Conservation (phyloP, 2,329 filamentous ascomycete species). For the Fusarium sterilihyphosum region DNA sequence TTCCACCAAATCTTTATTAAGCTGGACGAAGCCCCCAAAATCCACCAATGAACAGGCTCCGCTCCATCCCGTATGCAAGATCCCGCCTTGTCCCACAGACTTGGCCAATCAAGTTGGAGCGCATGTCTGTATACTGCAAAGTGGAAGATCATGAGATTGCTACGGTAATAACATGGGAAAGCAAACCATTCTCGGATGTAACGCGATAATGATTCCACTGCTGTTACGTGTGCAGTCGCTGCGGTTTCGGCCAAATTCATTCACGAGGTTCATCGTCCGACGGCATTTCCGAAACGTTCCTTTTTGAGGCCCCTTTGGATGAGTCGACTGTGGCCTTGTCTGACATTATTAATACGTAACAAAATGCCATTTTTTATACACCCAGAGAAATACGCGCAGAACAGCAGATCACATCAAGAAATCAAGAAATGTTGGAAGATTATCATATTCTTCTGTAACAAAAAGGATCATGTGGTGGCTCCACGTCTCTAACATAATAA, state of each 20-base stretch:
- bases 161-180: conserved; percentile 22
- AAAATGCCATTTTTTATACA: background rate
- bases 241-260: conserved; percentile 11
- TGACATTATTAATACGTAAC: background rate
- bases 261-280: conserved; percentile 33
- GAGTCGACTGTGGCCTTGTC: conserved; percentile 25
- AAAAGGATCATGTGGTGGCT: background rate
- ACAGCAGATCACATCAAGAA: background rate
- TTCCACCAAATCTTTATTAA: background rate
- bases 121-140: conserved; percentile 16
- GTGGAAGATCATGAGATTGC: conserved; percentile 11
- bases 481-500: conserved; percentile 27
- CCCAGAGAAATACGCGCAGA: background rate
- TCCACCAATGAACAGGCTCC: background rate
- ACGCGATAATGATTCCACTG: background rate
- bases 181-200: background rate
- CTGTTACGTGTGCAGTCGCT: background rate
- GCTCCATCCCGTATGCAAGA: conserved; percentile 19
- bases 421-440: conserved; percentile 6
- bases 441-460: conserved; percentile 14
- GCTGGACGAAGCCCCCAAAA: background rate
- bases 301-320: background rate
- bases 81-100: background rate
- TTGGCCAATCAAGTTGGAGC: background rate
- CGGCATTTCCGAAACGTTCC: conserved; percentile 7